Evolutionary conservation across 139 green algal species (phyloP).

Genomic region (Micractinium sp.): DNA sequence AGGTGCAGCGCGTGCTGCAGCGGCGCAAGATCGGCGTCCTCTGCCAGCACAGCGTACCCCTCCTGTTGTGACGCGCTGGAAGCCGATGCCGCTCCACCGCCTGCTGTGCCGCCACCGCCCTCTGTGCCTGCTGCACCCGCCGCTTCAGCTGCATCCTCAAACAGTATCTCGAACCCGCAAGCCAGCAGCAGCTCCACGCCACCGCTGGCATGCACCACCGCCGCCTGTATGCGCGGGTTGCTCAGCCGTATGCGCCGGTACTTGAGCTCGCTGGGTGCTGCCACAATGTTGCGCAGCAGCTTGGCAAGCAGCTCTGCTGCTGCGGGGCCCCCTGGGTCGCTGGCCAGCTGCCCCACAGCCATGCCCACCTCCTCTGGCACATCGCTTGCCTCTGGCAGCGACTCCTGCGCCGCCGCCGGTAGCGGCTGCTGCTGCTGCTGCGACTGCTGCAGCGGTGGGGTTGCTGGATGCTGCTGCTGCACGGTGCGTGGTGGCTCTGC

Average conservation of each 20-base stretch:
- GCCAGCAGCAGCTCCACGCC: slow-evolving; percentile 56
- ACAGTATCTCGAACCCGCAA: slow-evolving; percentile 57
- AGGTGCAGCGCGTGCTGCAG: slow-evolving; percentile 48
- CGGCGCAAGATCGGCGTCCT: slow-evolving; percentile 59
- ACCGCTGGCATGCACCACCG: slow-evolving; percentile 50
- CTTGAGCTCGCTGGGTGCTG: slow-evolving; percentile 26
- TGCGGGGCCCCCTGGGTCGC: background rate
- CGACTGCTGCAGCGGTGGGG: background rate
- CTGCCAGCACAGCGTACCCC: slow-evolving; percentile 63
- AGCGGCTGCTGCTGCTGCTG: background rate
- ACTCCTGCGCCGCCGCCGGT: too few relatives aligned
- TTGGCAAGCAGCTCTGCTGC: slow-evolving; percentile 14
- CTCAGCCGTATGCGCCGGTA: slow-evolving; percentile 44
- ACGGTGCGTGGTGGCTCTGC: background rate
- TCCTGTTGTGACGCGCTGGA: background rate
- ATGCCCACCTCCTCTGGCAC: background rate
- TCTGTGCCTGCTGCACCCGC: background rate
- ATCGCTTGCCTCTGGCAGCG: slow-evolving; percentile 9
- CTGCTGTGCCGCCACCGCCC: slow-evolving; percentile 60
- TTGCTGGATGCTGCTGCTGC: background rate
- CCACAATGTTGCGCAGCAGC: slow-evolving; percentile 42
- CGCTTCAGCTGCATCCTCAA: slow-evolving; percentile 40
- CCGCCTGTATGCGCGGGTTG: slow-evolving; percentile 54
- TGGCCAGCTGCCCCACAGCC: slow-evolving; percentile 14
- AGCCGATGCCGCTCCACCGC: background rate